These are phyloP conservation scores for Phytophthora fragariaefolia DNA, from an alignment of 352 stramenopile genomes.

Conservation along the genomic window DNA sequence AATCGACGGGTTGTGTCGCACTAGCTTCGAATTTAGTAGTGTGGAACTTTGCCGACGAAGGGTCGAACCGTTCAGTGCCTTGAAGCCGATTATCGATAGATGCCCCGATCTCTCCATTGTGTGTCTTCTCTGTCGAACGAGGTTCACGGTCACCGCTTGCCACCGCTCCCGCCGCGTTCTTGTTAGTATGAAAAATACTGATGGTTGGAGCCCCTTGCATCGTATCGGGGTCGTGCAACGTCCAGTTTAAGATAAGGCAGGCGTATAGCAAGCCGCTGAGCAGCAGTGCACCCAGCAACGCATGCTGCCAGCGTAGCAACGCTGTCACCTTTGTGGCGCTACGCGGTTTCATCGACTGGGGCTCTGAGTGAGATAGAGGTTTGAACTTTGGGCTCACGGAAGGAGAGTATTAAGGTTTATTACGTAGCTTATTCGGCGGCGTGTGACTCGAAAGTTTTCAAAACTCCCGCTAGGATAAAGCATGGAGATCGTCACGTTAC, in stretches of 20 bases:
- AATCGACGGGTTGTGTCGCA: too few species aligned
- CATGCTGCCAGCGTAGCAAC: conserved; percentile 3
- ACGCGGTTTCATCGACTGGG: conserved; percentile 5
- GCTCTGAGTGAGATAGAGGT: background rate
- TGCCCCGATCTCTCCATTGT: background rate
- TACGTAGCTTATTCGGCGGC: background rate
- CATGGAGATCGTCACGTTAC: conserved; percentile 6
- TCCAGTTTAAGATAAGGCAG: conserved; percentile 10
- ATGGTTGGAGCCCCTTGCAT: background rate
- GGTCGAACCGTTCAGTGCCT: background rate
- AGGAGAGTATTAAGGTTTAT: too few species aligned
- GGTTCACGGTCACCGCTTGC: too few species aligned
- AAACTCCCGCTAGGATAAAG: conserved; percentile 13
- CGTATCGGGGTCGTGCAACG: background rate
- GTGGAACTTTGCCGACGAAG: too few species aligned
- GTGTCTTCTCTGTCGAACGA: background rate
- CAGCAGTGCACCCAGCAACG: conserved; percentile 8
- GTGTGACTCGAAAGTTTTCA: conserved; percentile 5
- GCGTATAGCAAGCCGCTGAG: conserved; percentile 20
- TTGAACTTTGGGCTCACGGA: background rate
- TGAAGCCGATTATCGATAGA: background rate
- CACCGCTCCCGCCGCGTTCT: too few species aligned
- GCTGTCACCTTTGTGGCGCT: conserved; percentile 2
- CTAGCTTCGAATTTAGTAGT: too few species aligned
- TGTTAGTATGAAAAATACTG: background rate